These are phyloP conservation scores for Blastobotrys ciferrii DNA, from an alignment of 1,139 yeast genomes.

Conservation along the genomic window DNA sequence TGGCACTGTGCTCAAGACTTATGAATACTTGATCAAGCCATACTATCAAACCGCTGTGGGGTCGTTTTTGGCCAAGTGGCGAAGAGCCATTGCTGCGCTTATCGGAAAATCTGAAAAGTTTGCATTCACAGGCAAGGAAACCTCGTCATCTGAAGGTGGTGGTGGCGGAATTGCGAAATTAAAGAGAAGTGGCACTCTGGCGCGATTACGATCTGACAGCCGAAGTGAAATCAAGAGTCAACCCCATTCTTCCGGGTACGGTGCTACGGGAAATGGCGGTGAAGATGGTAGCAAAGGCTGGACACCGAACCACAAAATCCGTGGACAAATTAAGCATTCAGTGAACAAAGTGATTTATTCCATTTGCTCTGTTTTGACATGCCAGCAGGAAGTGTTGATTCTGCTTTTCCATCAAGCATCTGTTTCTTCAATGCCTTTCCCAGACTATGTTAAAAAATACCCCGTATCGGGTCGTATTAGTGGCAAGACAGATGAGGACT, in stretches of 20 bases:
- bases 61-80: constrained; percentile 36
- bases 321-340: constrained; percentile 20
- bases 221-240: neutral
- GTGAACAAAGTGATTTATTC: constrained; percentile 33
- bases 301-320: constrained; percentile 27
- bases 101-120: constrained; percentile 25
- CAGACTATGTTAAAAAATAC: constrained; percentile 45
- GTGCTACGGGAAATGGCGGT: constrained; percentile 1
- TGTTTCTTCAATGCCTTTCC: constrained; percentile 46
- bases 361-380: constrained; percentile 45
- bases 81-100: constrained; percentile 17
- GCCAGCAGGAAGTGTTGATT: constrained; percentile 65
- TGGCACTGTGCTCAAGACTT: constrained; percentile 39
- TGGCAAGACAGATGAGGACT: constrained; percentile 32
- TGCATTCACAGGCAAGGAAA: constrained; percentile 19
- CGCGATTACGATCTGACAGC: constrained; percentile 18
- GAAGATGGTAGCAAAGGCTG: constrained; percentile 10
- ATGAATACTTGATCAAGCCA: constrained; percentile 29
- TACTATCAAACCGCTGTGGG: constrained; percentile 32
- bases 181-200: constrained; percentile 36
- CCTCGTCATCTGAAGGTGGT: neutral
- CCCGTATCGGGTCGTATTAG: constrained; percentile 39
- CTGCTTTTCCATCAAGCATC: constrained; percentile 66
- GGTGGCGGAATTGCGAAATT: constrained; percentile 23
- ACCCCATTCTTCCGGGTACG: neutral